Percentiles rank a stretch among this genome's conserved stretches.
phyloP scores from a whole-genome alignment of 2,329 filamentous ascomycete genomes.

The Diaporthe humulicola region DNA sequence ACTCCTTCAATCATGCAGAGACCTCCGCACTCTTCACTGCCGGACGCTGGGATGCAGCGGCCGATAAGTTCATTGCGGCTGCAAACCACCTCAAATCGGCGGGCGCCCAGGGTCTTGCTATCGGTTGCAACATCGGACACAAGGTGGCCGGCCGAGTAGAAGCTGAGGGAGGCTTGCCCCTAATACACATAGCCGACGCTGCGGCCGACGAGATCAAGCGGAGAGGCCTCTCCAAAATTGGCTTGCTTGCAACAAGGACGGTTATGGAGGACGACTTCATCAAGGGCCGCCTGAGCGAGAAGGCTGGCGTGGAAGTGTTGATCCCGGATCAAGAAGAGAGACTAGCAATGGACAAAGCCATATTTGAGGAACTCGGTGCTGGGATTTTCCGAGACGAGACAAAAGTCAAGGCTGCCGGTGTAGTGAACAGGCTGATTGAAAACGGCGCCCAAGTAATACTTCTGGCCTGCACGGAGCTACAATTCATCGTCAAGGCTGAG shows the following conservation, averaged over 20 bases:
- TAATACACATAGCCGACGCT: conserved; percentile 41
- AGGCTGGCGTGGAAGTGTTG: conserved; percentile 40
- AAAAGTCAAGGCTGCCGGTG: conserved; percentile 14
- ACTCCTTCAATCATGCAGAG: conserved; percentile 43
- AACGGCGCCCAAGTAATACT: conserved; percentile 40
- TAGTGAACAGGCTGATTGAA: conserved; percentile 30
- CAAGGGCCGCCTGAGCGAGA: conserved; percentile 30
- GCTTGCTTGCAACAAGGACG: conserved; percentile 39
- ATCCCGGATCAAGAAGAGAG: conserved; percentile 36
- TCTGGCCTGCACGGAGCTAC: conserved; percentile 41
- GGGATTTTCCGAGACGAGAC: conserved; percentile 35
- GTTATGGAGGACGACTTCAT: conserved; percentile 42
- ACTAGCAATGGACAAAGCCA: conserved; percentile 33
- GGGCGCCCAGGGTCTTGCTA: conserved; percentile 41
- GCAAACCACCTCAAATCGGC: conserved; percentile 39
- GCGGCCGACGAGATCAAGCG: conserved; percentile 32
- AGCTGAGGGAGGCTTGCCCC: conserved; percentile 29
- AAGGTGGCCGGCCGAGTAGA: conserved; percentile 38
- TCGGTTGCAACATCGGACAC: conserved; percentile 43
- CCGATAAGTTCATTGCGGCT: conserved; percentile 54
- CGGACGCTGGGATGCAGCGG: conserved; percentile 57
- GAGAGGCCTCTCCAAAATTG: conserved; percentile 32
- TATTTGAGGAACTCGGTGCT: conserved; percentile 40
- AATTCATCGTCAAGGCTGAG: conserved; percentile 39
- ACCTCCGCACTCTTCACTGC: conserved; percentile 55